A percentile compares a stretch with the other conserved stretches of the same genome.
Conservation (phyloP, 2,329 filamentous ascomycete genomes). For the Sclerotinia glacialis region DNA sequence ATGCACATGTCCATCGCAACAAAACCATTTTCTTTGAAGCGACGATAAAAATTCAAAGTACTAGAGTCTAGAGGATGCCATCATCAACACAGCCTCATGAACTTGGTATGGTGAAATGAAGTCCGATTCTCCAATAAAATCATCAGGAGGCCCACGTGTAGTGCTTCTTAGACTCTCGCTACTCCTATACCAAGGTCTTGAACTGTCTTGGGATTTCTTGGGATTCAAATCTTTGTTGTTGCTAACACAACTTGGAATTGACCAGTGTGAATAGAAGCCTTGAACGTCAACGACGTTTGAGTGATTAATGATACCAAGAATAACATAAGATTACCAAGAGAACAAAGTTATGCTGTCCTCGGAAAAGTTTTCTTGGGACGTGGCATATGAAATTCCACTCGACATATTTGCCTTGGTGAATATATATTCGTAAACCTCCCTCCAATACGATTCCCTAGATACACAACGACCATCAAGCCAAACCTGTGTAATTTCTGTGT, state of each 20-base stretch:
- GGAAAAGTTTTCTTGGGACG: neutral
- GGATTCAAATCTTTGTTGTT: neutral
- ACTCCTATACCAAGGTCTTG: constrained; percentile 4
- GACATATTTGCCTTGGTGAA: neutral
- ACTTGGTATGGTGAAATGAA: neutral
- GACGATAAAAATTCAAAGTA: neutral
- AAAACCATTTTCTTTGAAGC: neutral
- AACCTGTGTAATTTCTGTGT: neutral
- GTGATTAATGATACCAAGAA: constrained; percentile 5
- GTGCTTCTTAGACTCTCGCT: constrained; percentile 1
- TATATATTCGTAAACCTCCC: neutral
- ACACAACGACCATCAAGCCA: neutral
- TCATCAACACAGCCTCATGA: constrained; percentile 1
- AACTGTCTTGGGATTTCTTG: constrained; percentile 7
- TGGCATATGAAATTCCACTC: neutral
- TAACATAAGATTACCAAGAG: neutral
- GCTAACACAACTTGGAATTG: neutral
- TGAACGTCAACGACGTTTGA: neutral
- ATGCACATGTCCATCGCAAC: neutral
- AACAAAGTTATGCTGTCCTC: neutral
- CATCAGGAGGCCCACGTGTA: neutral
- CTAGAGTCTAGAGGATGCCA: neutral
- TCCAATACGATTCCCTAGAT: neutral
- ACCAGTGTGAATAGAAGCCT: neutral
- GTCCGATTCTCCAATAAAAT: constrained; percentile 1